These are phyloP conservation scores for Ganoderma lucidum DNA, from an alignment of 1,284 basidiomycete species.

Conservation along the genomic window DNA sequence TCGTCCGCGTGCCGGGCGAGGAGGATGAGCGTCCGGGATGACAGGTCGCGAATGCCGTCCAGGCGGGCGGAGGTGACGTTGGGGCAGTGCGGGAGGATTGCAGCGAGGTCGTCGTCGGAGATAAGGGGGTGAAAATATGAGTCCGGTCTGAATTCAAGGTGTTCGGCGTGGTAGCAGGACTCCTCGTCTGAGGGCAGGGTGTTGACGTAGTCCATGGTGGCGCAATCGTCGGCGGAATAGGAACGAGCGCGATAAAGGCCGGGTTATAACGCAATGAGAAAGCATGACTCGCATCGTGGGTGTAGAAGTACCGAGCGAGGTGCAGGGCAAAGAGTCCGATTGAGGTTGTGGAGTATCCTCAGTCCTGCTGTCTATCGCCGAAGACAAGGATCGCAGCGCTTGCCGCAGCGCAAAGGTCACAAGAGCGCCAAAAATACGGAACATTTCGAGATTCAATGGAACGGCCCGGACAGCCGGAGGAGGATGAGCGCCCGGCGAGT, in stretches of 20 bases:
- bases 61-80: constrained; percentile 81
- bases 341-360: neutral
- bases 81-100: constrained; percentile 68
- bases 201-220: constrained; percentile 40
- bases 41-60: constrained; percentile 69
- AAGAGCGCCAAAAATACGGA: constrained; percentile 12
- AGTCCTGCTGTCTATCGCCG: neutral
- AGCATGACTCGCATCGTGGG: neutral
- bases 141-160: constrained; percentile 55
- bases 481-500: neutral
- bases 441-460: constrained; percentile 12
- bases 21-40: constrained; percentile 72
- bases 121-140: constrained; percentile 47
- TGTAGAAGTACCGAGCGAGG: neutral
- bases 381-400: constrained; percentile 7
- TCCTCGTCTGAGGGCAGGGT: constrained; percentile 46
- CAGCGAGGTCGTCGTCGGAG: constrained; percentile 70
- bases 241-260: neutral
- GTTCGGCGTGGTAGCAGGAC: constrained; percentile 62
- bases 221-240: neutral
- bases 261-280: constrained; percentile 10
- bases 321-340: neutral
- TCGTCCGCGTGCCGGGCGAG: constrained; percentile 73
- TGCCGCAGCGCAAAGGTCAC: neutral
- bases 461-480: neutral